These are phyloP conservation scores for Berkeleyomyces basicola DNA, from an alignment of 2,329 filamentous ascomycete species.

Conservation along the genomic window DNA sequence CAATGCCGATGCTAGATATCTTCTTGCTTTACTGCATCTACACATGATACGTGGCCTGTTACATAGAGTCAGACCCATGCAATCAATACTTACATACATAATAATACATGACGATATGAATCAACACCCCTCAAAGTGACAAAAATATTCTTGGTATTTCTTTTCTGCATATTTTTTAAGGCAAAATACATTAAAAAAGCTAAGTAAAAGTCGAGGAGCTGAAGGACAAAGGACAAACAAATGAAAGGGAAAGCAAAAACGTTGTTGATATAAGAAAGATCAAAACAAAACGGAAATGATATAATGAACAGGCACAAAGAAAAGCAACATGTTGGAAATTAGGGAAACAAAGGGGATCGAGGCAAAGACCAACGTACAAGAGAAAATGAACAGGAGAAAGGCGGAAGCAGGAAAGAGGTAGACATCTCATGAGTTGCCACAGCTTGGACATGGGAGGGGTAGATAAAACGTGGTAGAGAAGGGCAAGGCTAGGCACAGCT, in stretches of 20 bases:
- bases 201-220: not conserved
- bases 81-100: not conserved
- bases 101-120: not conserved
- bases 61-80: not conserved
- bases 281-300: conserved; percentile 1
- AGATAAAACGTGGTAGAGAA: not conserved
- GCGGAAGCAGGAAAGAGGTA: conserved; percentile 12
- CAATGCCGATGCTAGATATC: too few species aligned
- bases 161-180: not conserved
- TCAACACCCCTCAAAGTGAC: not conserved
- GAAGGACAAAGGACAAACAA: conserved; percentile 1
- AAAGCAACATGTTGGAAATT: not conserved
- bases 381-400: conserved; percentile 3
- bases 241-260: not conserved
- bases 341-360: not conserved
- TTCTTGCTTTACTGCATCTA: not conserved
- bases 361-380: not conserved
- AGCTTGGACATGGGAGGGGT: not conserved
- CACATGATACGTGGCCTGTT: not conserved
- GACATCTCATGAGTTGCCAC: not conserved
- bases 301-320: not conserved
- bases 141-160: not conserved
- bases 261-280: conserved; percentile 3
- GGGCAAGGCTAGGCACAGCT: not conserved
- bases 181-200: conserved; percentile 1